Evolutionary conservation across 2,329 filamentous ascomycete species (phyloP).

Genomic region (Hirsutella thompsonii): DNA sequence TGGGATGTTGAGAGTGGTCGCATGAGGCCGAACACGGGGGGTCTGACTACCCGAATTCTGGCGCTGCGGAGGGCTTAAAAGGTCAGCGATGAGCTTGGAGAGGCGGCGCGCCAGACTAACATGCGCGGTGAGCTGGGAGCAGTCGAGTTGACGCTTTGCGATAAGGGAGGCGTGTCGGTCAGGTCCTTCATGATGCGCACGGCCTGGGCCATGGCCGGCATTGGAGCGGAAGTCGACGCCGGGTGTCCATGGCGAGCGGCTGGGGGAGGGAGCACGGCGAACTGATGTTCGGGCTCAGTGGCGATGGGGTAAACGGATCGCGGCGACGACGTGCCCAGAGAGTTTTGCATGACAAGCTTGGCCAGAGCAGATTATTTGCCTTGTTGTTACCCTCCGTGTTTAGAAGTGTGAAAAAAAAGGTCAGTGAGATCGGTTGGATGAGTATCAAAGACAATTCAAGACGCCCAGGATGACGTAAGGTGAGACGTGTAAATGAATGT

Average conservation of each 20-base stretch:
- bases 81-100: background rate
- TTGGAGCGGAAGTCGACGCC: too few relatives aligned
- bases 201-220: slow-evolving; percentile 25
- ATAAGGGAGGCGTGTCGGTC: slow-evolving; percentile 41
- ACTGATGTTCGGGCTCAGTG: slow-evolving; percentile 18
- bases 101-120: slow-evolving; percentile 24
- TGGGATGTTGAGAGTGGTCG: slow-evolving; percentile 92
- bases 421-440: slow-evolving; percentile 2
- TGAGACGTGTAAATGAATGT: background rate
- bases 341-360: slow-evolving; percentile 33
- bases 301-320: slow-evolving; percentile 14
- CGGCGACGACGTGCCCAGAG: slow-evolving; percentile 19
- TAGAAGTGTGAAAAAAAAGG: slow-evolving; percentile 9
- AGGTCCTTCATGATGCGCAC: slow-evolving; percentile 29
- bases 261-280: slow-evolving; percentile 18
- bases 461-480: background rate
- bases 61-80: slow-evolving; percentile 48
- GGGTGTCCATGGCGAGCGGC: slow-evolving; percentile 10
- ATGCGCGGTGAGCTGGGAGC: slow-evolving; percentile 46
- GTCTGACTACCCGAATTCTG: slow-evolving; percentile 68
- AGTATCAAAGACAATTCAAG: slow-evolving; percentile 3
- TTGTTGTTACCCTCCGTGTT: slow-evolving; percentile 21
- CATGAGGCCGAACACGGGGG: slow-evolving; percentile 65
- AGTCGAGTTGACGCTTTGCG: slow-evolving; percentile 44
- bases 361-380: slow-evolving; percentile 27